Conservation (phyloP, 192 early-diverging fungal genomes). For the Podila epicladia region DNA sequence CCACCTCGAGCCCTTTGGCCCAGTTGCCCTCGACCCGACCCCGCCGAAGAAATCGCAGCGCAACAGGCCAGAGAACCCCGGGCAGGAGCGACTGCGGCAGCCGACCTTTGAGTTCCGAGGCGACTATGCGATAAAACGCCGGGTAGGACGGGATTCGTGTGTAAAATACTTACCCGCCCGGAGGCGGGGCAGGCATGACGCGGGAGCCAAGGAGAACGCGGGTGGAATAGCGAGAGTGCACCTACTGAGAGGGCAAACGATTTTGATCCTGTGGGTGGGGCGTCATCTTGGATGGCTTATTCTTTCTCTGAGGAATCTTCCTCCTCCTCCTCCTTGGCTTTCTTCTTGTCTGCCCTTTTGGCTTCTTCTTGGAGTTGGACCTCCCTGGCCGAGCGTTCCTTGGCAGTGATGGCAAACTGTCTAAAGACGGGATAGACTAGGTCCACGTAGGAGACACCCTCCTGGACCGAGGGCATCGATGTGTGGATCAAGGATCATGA, state of each 20-base stretch:
- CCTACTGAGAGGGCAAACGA: not conserved
- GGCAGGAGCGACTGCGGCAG: not conserved
- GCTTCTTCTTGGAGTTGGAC: not conserved
- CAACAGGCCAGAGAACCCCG: not conserved
- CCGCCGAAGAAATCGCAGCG: not conserved
- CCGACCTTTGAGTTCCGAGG: not conserved
- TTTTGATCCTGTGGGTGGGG: not conserved
- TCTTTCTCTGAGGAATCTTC: too few species aligned
- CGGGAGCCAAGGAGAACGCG: not conserved
- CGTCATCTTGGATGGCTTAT: not conserved
- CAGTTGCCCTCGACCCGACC: conserved; percentile 1
- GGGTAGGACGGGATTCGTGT: conserved; percentile 1
- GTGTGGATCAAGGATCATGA: not conserved
- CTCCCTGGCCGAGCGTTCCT: not conserved
- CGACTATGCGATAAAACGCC: not conserved
- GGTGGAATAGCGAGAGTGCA: not conserved
- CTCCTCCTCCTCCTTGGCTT: too few species aligned
- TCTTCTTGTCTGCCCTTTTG: too few species aligned
- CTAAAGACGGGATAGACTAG: conserved; percentile 5
- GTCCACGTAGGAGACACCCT: not conserved
- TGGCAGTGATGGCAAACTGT: conserved; percentile 10
- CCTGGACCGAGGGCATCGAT: conserved; percentile 21
- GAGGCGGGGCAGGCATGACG: not conserved
- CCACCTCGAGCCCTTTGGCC: not conserved
- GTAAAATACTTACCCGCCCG: not conserved